Evolutionary conservation across 768 basidiomycete genomes (phyloP), one percentile per base, ranked within the genome.

Genomic region (Phallus indusiatus): DNA sequence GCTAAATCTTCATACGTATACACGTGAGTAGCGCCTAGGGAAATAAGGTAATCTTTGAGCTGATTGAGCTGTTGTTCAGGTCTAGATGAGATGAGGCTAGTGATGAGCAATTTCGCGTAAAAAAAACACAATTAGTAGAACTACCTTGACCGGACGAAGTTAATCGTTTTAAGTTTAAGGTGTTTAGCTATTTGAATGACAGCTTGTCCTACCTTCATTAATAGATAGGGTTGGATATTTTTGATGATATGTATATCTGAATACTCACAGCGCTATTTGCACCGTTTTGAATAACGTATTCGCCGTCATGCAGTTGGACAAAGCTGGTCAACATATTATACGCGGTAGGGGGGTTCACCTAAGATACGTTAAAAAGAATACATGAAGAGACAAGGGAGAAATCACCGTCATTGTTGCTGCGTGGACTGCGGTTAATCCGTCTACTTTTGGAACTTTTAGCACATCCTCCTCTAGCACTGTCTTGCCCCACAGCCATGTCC

Each of bases 201-300:
- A 0, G 84, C 83, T 74, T 93, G 88, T 12, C 91, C 91, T 14
- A 88, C 86, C 85, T 87, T 57, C 0, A 48, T 28, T 14, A 16
- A 55, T 24, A 1, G 47, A 35, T 52, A 50, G 12, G n/a, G 17
- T 58, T 49, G 56, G 54, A 11, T 58, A 65, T 28, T 52, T 35
- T 16, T 36, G 16, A 46, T 46, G 18, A 12, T 8, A 48, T 20
- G 14, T 34, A 35, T n/a, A 52, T 16, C n/a, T 54, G 55, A 21
- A 54, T 16, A 71, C 83, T 52, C 60, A 90, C 90, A 18, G 88
- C 86, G 64, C 87, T 87, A 64, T 94, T 94, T 18, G 84, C 85
- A 24, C 89, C 91, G 62, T 93, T 94, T 70, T 94, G 91, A 11
- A 94, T 68, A 16, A 94, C 76, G 85, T 85, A 93, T 51, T 90